Evolutionary conservation across 2,329 filamentous ascomycete species (phyloP), one percentile per base, ranked within the genome.

Genomic region (Sporothrix brunneoviolacea): DNA sequence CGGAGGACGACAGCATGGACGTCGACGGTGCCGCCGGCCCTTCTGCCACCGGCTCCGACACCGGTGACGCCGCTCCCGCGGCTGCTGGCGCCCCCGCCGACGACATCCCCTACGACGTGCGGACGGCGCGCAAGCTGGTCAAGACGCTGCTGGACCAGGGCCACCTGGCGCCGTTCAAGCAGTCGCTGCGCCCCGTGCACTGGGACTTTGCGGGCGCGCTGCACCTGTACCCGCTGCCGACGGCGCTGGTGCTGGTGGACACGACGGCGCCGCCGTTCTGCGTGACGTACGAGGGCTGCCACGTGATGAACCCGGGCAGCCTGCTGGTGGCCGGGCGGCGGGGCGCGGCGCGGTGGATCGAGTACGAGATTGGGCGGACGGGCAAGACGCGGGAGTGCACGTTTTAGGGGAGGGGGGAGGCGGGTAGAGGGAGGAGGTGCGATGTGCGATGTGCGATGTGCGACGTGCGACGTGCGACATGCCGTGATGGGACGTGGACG

Each of bases 61-160:
- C 36, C 32, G 30, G 21, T 48, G 28, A 18, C 44, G 41, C 16
- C 15, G 2, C n/a, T n/a, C 30, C 24, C 8, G 36, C 53, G 1
- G 45, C 42, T 16, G 19, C 44, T 9, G 30, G 46, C 10, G 45
- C 24, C 4, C 4, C 49, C 10, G 9, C 47, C 21, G 50, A 57
- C 12, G 58, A 52, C 28, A 51, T 75, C 28, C 66, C 73, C 13
- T 69, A 77, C 53, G 78, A 82, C 55, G 61, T 78, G 18, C 74
- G 74, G 48, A 74, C 79, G 7, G 85, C 86, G 8, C 79, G 85
- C 52, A 86, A 88, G 58, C 76, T 97, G 2, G 90, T 95, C 60
- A 94, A 95, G 64, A 95, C 91, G 0, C 66, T 98, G 9, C 77
- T 98, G 8, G 91, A 95, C 59, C 93, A 98, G 68, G 88, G 88